phyloP scores from a whole-genome alignment of 2,329 filamentous ascomycete species.

The Sporothrix pallida region DNA sequence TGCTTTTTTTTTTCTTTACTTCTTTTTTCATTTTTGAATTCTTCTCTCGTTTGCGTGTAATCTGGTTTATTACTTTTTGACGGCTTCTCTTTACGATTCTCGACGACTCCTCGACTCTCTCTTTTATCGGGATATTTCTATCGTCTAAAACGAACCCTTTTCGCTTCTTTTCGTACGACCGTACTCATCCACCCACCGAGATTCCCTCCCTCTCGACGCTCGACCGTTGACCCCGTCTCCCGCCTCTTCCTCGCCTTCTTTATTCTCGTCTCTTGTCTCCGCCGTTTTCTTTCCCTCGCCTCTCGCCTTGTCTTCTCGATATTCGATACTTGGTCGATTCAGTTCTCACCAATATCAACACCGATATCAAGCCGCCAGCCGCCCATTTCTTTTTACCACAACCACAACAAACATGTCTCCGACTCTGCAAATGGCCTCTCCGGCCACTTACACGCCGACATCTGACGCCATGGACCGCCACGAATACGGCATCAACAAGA shows the following conservation, averaged over 20 bases:
- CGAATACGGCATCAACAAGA: slow-evolving; percentile 67
- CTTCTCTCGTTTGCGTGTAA: slow-evolving; percentile 1
- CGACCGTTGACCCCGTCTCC: neutral
- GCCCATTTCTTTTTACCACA: neutral
- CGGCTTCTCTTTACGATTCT: neutral
- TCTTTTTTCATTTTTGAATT: neutral
- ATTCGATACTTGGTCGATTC: neutral
- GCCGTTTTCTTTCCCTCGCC: neutral
- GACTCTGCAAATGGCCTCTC: slow-evolving; percentile 54
- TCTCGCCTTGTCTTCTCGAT: neutral
- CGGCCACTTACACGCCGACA: slow-evolving; percentile 56
- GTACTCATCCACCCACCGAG: slow-evolving; percentile 21
- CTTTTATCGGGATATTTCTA: slow-evolving; percentile 28
- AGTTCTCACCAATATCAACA: slow-evolving; percentile 15
- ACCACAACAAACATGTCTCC: slow-evolving; percentile 53
- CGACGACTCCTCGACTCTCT: slow-evolving; percentile 2
- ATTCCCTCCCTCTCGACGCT: slow-evolving; percentile 1
- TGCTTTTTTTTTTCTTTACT: neutral
- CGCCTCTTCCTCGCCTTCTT: neutral
- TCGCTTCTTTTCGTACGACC: slow-evolving; percentile 26
- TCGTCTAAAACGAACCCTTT: slow-evolving; percentile 26
- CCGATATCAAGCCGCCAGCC: neutral
- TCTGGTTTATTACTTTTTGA: neutral
- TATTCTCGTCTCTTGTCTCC: neutral
- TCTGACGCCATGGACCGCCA: slow-evolving; percentile 63